A percentile compares a stretch with the other conserved stretches of the same genome.
phyloP scores from a whole-genome alignment of 2,329 filamentous ascomycete genomes.

The Trichoderma koningiopsis region DNA sequence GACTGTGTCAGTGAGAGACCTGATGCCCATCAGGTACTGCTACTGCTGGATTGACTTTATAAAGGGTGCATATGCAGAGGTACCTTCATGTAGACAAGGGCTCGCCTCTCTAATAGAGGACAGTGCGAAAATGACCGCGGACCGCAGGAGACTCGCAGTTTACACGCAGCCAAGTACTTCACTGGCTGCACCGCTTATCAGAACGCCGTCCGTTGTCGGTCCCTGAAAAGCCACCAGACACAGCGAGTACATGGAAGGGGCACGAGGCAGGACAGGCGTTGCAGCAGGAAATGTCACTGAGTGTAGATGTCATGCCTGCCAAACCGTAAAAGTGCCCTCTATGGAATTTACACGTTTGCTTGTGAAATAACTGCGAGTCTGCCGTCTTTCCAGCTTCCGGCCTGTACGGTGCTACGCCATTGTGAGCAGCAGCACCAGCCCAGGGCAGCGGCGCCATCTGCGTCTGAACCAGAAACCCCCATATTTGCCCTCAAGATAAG shows the following conservation, averaged over 20 bases:
- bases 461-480: not conserved
- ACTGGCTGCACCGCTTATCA: not conserved
- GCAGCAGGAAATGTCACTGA: not conserved
- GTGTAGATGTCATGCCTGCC: too few species aligned
- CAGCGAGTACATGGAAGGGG: too few species aligned
- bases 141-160: not conserved
- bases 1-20: not conserved
- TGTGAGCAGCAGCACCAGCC: not conserved
- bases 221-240: not conserved
- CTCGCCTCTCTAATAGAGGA: not conserved
- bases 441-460: not conserved
- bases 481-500: not conserved
- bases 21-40: too few species aligned
- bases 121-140: not conserved
- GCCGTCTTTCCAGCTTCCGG: not conserved
- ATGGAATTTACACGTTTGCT: not conserved
- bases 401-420: not conserved
- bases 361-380: not conserved
- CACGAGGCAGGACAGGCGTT: not conserved
- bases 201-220: not conserved
- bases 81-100: not conserved
- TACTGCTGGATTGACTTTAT: constrained; percentile 10
- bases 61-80: constrained; percentile 22
- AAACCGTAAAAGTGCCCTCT: too few species aligned
- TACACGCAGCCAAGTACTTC: not conserved